A percentile compares a stretch with the other conserved stretches of the same genome.
Conservation (phyloP, 148 eudicot species). For the Beta vulgaris region DNA sequence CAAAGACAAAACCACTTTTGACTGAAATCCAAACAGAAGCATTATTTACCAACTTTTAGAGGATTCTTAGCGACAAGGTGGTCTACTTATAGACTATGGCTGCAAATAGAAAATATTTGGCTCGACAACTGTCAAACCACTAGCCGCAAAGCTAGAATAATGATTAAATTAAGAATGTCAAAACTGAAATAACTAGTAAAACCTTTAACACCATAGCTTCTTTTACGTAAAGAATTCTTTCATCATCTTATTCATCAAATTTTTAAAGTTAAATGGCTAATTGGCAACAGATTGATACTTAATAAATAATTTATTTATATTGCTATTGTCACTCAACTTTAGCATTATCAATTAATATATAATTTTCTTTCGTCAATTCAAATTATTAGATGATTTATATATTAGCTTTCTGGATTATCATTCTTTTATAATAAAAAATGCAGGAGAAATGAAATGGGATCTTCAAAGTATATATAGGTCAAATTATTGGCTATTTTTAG, state of each 20-base stretch:
- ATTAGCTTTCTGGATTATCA: too few relatives aligned
- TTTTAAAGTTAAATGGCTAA: too few relatives aligned
- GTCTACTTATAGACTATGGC: neutral
- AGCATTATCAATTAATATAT: too few relatives aligned
- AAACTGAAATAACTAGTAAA: too few relatives aligned
- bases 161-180: neutral
- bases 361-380: too few relatives aligned
- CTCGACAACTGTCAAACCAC: neutral
- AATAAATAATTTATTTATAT: too few relatives aligned
- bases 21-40: neutral
- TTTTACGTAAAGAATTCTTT: neutral
- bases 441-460: neutral
- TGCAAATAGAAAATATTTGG: slow-evolving; percentile 5
- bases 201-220: neutral
- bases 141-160: slow-evolving; percentile 1
- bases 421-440: too few relatives aligned
- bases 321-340: too few relatives aligned
- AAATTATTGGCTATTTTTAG: slow-evolving; percentile 5
- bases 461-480: neutral
- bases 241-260: too few relatives aligned
- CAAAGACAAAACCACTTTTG: neutral
- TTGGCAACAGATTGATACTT: too few relatives aligned
- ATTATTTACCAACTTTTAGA: neutral
- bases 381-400: too few relatives aligned
- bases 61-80: neutral